Percentiles rank a stretch among this genome's conserved stretches.
Evolutionary conservation across 345 rosid genomes (phyloP).

Genomic region (Raphanus sativus): DNA sequence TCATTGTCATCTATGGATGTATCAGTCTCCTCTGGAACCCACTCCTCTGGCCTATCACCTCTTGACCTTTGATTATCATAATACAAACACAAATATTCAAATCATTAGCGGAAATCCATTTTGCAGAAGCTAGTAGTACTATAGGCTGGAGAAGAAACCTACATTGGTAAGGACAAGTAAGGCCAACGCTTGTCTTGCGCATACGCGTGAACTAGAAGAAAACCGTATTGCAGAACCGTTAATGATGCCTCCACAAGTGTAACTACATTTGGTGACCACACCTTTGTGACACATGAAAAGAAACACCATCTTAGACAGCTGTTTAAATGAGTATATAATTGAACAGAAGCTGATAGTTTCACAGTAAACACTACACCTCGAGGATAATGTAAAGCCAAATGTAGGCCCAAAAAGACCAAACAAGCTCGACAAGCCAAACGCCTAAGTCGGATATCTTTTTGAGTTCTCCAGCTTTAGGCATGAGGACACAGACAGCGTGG

Average conservation of each 20-base stretch:
- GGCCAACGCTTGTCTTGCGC: conserved; percentile 98
- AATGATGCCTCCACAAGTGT: conserved; percentile 84
- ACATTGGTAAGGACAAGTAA: conserved; percentile 84
- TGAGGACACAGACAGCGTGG: conserved; percentile 93
- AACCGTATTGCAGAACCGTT: conserved; percentile 80
- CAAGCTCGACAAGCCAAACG: conserved; percentile 91
- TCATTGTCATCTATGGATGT: conserved; percentile 35
- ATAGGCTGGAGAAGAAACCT: conserved; percentile 18
- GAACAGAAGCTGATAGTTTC: conserved; percentile 15
- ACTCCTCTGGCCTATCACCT: conserved; percentile 84
- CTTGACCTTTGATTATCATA: conserved; percentile 49
- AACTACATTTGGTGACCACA: conserved; percentile 87
- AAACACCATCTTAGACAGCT: background rate
- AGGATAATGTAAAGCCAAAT: conserved; percentile 90
- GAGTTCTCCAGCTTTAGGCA: conserved; percentile 92
- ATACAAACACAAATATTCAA: conserved; percentile 20
- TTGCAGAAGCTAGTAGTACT: background rate
- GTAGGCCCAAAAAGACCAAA: conserved; percentile 99
- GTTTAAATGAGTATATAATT: background rate
- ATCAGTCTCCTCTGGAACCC: conserved; percentile 80
- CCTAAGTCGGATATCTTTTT: conserved; percentile 95
- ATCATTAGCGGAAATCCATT: conserved; percentile 5
- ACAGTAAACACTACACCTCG: conserved; percentile 58
- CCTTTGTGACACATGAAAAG: conserved; percentile 46
- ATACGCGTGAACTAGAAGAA: conserved; percentile 73